phyloP scores from a whole-genome alignment of 1,284 basidiomycete species.

The Pascua sp. region DNA sequence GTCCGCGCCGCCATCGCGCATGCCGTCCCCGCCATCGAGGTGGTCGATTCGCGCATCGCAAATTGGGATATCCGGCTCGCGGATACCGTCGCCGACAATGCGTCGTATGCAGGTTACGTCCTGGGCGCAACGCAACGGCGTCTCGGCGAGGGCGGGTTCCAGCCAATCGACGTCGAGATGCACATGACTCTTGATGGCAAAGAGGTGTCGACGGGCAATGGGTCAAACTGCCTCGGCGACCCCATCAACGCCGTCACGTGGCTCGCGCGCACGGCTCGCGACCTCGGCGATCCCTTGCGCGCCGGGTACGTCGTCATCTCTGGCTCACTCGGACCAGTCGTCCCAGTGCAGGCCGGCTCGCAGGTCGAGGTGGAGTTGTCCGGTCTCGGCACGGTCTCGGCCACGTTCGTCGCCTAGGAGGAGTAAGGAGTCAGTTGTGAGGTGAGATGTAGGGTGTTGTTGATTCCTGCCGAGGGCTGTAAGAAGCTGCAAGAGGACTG shows the following conservation, averaged over 20 bases:
- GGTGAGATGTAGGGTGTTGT: no score
- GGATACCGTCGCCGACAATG: conserved; percentile 2
- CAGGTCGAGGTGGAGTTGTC: not conserved
- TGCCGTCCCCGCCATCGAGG: not conserved
- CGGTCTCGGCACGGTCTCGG: not conserved
- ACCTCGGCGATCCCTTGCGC: conserved; percentile 1
- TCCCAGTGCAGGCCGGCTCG: not conserved
- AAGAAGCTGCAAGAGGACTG: no score
- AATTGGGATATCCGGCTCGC: conserved; percentile 1
- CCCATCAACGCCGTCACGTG: conserved; percentile 1
- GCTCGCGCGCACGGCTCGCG: not conserved
- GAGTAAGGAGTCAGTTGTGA: no score
- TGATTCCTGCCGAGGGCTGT: no score
- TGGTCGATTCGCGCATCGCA: conserved; percentile 1
- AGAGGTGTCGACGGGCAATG: not conserved
- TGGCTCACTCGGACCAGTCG: not conserved
- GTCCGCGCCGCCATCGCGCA: not conserved
- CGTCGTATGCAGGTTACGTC: not conserved
- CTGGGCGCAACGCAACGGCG: not conserved
- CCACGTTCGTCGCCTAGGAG: no score
- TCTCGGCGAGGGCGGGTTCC: not conserved
- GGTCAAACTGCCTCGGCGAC: conserved; percentile 1
- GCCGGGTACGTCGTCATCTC: not conserved
- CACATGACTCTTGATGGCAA: not conserved
- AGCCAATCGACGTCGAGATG: not conserved